Conservation (phyloP, 139 green algal species). For the Gonium pectorale region DNA sequence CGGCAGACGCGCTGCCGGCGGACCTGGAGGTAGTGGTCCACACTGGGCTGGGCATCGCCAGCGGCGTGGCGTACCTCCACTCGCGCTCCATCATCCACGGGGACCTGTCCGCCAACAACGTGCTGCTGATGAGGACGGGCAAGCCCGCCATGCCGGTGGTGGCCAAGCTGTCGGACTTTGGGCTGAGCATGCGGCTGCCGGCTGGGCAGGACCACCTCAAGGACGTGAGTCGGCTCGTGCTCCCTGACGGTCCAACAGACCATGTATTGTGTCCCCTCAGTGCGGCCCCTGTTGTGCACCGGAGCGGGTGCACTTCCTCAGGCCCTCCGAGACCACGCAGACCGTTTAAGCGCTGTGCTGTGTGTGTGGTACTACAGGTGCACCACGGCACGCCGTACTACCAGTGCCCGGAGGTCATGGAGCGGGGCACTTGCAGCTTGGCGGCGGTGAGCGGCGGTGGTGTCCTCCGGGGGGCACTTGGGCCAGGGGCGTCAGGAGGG, state of each 20-base stretch:
- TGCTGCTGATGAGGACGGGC: neutral
- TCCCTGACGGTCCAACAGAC: neutral
- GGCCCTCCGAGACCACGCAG: too few relatives aligned
- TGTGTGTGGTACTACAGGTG: constrained; percentile 1
- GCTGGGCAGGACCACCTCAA: neutral
- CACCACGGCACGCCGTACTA: constrained; percentile 41
- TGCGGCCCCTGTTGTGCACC: neutral
- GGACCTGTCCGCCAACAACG: constrained; percentile 37
- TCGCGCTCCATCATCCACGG: constrained; percentile 33
- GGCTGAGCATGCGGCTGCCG: constrained; percentile 18
- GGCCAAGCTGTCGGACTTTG: constrained; percentile 33
- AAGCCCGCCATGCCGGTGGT: neutral
- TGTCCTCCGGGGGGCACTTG: too few relatives aligned
- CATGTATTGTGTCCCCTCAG: neutral
- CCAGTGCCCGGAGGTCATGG: constrained; percentile 10
- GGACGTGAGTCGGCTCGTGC: constrained; percentile 5
- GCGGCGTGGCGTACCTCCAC: constrained; percentile 34
- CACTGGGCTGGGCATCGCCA: too few relatives aligned
- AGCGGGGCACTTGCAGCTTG: constrained; percentile 2
- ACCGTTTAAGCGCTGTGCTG: too few relatives aligned
- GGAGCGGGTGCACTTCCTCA: too few relatives aligned
- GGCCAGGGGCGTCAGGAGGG: too few relatives aligned
- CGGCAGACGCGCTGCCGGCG: neutral
- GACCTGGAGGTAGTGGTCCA: too few relatives aligned
- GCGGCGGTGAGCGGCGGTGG: neutral